Conservation (phyloP, 2,329 filamentous ascomycete species). For the Zasmidium citrigriseum region DNA sequence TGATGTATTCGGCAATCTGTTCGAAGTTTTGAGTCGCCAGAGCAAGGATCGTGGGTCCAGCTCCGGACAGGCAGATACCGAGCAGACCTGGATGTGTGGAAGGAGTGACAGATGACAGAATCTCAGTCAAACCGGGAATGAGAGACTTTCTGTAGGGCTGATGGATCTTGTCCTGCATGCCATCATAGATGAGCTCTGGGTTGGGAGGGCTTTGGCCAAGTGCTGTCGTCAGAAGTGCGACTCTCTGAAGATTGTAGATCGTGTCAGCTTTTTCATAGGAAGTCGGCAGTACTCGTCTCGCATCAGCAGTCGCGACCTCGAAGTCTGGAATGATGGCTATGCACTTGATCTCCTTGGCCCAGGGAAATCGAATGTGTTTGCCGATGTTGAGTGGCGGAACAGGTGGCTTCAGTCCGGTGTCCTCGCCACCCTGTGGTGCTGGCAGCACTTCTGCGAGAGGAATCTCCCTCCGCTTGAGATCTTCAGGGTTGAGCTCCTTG, state of each 20-base stretch:
- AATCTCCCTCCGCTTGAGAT: conserved; percentile 88
- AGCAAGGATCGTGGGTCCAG: conserved; percentile 91
- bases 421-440: conserved; percentile 82
- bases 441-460: conserved; percentile 92
- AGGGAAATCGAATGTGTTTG: conserved; percentile 93
- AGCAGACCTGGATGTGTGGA: conserved; percentile 82
- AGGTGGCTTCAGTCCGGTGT: conserved; percentile 84
- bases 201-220: conserved; percentile 88
- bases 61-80: conserved; percentile 92
- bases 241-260: conserved; percentile 93
- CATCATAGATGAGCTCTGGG: conserved; percentile 90
- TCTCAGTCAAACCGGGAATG: conserved; percentile 87
- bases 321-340: conserved; percentile 96
- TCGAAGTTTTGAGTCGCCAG: conserved; percentile 89
- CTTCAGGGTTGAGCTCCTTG: conserved; percentile 85
- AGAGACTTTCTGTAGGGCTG: conserved; percentile 91
- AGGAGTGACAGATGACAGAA: conserved; percentile 88
- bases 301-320: conserved; percentile 90
- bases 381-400: conserved; percentile 90
- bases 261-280: conserved; percentile 80
- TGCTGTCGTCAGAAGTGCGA: conserved; percentile 85
- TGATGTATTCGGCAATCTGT: conserved; percentile 71
- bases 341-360: conserved; percentile 93
- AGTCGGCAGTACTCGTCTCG: conserved; percentile 79
- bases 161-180: conserved; percentile 98